Base-by-base conservation (phyloP, 345 rosid species). In the Noccaea bulbosa region DNA sequence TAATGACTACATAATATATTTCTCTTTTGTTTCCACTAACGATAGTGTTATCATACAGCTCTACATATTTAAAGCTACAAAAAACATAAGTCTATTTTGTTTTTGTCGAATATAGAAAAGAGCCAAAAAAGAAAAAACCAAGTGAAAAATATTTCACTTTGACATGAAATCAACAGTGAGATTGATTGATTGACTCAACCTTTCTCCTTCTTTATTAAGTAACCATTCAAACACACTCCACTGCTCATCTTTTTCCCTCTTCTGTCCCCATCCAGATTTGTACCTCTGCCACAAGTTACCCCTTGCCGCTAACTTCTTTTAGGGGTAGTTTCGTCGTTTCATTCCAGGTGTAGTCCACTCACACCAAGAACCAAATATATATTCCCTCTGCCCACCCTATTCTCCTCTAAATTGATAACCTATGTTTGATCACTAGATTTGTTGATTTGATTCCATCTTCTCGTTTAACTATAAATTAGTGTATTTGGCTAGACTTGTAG, bases 281-380 rank as follows among this genome's bases (percentile, higher is more conserved):
- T 61, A 61, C 74, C 64, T 75, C 78, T 68, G 59, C 70, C 62
- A 74, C 78, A 74, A 74, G 69, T 74, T 74, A 67, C 35, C 78
- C 64, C 12, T 60, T 54, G 58, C 58, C 50, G 2, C 74, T 11
- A 61, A 68, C 62, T 67, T 67, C 45, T 61, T 16, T 53, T 16
- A 62, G 45, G 86, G 88, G 76, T 15, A 71, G 8, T 46, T 2
- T 62, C 22, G 88, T 82, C 49, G 78, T 78, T 87, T 45, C 17
- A 0, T 0, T 51, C 61, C 73, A 80, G 77, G 87, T 76, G 71
- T 80, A 84, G 87, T 88, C 90, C 79, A 88, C 81, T 85, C 79
- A 75, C 32, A 37, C 46, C 34, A 50, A 49, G 11, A 66, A 34
- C 72, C 62, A 74, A 67, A 66, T 45, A 20, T 49, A 49, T 62